Percentiles rank a stretch among this genome's conserved stretches.
These are phyloP conservation scores for Cardamine resedifolia DNA, from an alignment of 345 rosid species.

Conservation along the genomic window DNA sequence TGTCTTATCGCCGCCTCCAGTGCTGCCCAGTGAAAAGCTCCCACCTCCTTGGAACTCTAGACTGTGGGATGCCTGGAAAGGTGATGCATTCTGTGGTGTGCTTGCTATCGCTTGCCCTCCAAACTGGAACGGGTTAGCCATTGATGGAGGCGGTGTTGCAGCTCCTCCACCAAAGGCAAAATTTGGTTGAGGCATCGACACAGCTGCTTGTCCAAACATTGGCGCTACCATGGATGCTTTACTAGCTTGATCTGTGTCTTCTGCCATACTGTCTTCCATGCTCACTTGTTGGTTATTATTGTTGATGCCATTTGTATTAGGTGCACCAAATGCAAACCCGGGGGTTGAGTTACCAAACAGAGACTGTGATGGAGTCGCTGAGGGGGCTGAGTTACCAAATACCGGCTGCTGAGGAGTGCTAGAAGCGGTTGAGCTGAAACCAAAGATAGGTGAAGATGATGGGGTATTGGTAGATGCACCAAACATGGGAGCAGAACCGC, in stretches of 20 bases:
- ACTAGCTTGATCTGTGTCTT: slow-evolving; percentile 72
- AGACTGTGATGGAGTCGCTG: slow-evolving; percentile 48
- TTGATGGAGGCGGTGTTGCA: slow-evolving; percentile 39
- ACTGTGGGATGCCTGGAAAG: slow-evolving; percentile 68
- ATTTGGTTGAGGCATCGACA: slow-evolving; percentile 40
- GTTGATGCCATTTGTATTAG: slow-evolving; percentile 42
- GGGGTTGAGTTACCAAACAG: slow-evolving; percentile 52
- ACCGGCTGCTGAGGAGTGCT: slow-evolving; percentile 46
- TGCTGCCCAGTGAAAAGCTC: slow-evolving; percentile 83
- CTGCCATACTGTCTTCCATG: slow-evolving; percentile 99
- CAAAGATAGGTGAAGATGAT: slow-evolving; percentile 47
- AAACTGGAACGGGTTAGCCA: slow-evolving; percentile 62
- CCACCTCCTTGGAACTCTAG: slow-evolving; percentile 63
- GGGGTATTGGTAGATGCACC: slow-evolving; percentile 50
- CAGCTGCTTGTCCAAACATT: slow-evolving; percentile 52
- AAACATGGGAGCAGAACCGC: slow-evolving; percentile 44
- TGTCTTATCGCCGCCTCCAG: slow-evolving; percentile 71
- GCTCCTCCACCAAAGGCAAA: slow-evolving; percentile 43
- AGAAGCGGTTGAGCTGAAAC: slow-evolving; percentile 54
- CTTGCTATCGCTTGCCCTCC: slow-evolving; percentile 53
- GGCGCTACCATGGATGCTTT: slow-evolving; percentile 41
- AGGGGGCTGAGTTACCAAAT: slow-evolving; percentile 50
- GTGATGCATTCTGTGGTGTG: slow-evolving; percentile 49
- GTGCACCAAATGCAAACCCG: slow-evolving; percentile 48
- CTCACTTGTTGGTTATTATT: slow-evolving; percentile 65